A percentile compares a stretch with the other conserved stretches of the same genome.
phyloP scores from a whole-genome alignment of 371 early-diverging fungal species.

The Batkoa obscura region DNA sequence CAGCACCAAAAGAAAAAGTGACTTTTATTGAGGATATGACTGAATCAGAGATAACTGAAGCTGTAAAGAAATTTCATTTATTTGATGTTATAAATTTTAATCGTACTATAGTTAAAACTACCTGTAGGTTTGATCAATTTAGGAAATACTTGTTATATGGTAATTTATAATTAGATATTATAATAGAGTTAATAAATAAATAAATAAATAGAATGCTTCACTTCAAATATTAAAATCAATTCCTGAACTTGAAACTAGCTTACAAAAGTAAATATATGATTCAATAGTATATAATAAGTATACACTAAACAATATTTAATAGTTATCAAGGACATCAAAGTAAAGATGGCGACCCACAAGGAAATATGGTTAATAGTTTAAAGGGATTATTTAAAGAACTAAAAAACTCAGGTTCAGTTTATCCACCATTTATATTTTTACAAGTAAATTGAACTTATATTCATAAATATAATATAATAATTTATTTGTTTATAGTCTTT shows the following conservation, averaged over 20 bases:
- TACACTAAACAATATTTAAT: no score
- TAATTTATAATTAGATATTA: constrained; percentile 8
- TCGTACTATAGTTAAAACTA: constrained; percentile 35
- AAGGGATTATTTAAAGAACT: no score
- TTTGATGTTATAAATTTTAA: background rate
- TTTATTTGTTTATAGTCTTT: constrained; percentile 27
- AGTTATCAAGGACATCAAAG: no score
- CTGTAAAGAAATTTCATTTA: constrained; percentile 23
- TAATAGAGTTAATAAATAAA: background rate
- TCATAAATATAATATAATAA: background rate
- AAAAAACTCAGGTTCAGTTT: constrained; percentile 13
- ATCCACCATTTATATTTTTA: constrained; percentile 63
- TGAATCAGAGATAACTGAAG: constrained; percentile 63
- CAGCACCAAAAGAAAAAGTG: constrained; percentile 34
- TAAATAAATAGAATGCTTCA: constrained; percentile 51
- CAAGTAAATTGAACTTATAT: constrained; percentile 19
- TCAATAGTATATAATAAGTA: no score
- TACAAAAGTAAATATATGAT: constrained; percentile 21
- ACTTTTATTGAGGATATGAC: constrained; percentile 86
- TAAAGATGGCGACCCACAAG: no score
- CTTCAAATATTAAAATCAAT: constrained; percentile 87
- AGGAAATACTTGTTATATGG: constrained; percentile 98
- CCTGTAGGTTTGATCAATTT: constrained; percentile 81
- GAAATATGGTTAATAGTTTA: no score
- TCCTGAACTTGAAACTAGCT: constrained; percentile 52